Conservation (phyloP, 1,284 basidiomycete species). For the Boletus semigastroideus region DNA sequence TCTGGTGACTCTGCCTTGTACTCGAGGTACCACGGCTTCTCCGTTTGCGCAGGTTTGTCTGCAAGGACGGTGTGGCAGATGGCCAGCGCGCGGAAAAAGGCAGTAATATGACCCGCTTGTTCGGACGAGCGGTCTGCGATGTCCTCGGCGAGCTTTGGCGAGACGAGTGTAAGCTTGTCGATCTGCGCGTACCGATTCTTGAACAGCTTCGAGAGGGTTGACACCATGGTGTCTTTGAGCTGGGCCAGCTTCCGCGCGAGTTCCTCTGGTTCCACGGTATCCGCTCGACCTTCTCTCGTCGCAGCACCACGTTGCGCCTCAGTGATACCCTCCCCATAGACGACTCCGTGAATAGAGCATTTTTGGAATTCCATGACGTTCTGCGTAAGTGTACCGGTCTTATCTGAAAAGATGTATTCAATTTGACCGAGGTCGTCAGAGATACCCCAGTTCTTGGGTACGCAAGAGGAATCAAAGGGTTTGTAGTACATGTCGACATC, state of each 20-base stretch:
- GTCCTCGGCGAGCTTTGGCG: constrained; percentile 80
- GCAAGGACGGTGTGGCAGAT: constrained; percentile 91
- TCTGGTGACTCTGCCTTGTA: constrained; percentile 98
- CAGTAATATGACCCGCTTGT: constrained; percentile 70
- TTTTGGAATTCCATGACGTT: constrained; percentile 99
- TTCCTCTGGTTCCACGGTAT: constrained; percentile 67
- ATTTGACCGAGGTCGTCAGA: constrained; percentile 98
- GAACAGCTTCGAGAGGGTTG: constrained; percentile 73
- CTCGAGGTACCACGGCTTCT: constrained; percentile 68
- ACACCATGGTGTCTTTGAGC: constrained; percentile 80
- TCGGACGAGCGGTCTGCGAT: constrained; percentile 60
- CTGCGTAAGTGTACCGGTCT: constrained; percentile 94
- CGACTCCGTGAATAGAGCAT: constrained; percentile 82
- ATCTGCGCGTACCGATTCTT: constrained; percentile 87
- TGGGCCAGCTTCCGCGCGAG: constrained; percentile 62
- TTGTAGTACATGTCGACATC: constrained; percentile 97
- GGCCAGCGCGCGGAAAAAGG: constrained; percentile 90
- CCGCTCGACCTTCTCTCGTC: constrained; percentile 73
- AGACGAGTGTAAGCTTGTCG: constrained; percentile 86
- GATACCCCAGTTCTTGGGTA: constrained; percentile 98
- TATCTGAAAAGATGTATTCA: constrained; percentile 98
- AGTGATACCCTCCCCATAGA: constrained; percentile 92
- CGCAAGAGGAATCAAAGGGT: constrained; percentile 83
- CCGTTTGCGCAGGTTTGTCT: constrained; percentile 66
- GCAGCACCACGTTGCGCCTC: constrained; percentile 94